phyloP scores from a whole-genome alignment of 2,329 filamentous ascomycete species.

The Byssoonygena ceratinophila region DNA sequence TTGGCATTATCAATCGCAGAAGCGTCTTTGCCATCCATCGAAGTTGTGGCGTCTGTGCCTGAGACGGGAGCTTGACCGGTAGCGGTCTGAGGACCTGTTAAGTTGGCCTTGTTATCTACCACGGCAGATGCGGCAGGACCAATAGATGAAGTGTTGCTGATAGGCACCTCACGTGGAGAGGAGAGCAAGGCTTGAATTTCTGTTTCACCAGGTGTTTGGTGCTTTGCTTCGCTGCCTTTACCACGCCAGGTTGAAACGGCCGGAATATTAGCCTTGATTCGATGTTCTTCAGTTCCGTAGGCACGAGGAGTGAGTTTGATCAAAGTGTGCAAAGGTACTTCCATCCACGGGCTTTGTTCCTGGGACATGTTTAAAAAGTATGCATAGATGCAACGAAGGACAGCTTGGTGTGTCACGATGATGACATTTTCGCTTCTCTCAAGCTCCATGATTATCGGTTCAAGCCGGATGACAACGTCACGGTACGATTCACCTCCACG shows the following conservation, averaged over 20 bases:
- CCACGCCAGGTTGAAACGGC: slow-evolving; percentile 94
- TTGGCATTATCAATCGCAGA: background rate
- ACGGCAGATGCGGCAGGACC: background rate
- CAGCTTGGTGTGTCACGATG: slow-evolving; percentile 95
- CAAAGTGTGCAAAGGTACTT: slow-evolving; percentile 87
- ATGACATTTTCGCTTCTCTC: slow-evolving; percentile 94
- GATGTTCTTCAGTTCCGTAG: slow-evolving; percentile 83
- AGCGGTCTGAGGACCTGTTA: background rate
- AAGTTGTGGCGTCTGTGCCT: background rate
- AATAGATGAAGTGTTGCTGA: background rate
- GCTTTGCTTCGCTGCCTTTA: slow-evolving; percentile 85
- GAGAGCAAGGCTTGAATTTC: slow-evolving; percentile 8
- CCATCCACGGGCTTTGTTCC: slow-evolving; percentile 92
- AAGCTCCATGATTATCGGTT: slow-evolving; percentile 99
- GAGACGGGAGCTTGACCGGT: background rate
- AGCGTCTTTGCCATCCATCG: background rate
- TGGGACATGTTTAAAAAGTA: slow-evolving; percentile 98
- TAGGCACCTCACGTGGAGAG: background rate
- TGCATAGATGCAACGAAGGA: slow-evolving; percentile 91
- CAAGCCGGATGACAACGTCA: slow-evolving; percentile 91
- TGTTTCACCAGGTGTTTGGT: slow-evolving; percentile 43
- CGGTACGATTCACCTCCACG: slow-evolving; percentile 91
- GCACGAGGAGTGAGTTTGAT: slow-evolving; percentile 94
- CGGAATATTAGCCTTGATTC: slow-evolving; percentile 81
- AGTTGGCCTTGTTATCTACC: background rate